Base-by-base conservation (phyloP, 805 yeast genomes). In the Yamadazyma insecticola region DNA sequence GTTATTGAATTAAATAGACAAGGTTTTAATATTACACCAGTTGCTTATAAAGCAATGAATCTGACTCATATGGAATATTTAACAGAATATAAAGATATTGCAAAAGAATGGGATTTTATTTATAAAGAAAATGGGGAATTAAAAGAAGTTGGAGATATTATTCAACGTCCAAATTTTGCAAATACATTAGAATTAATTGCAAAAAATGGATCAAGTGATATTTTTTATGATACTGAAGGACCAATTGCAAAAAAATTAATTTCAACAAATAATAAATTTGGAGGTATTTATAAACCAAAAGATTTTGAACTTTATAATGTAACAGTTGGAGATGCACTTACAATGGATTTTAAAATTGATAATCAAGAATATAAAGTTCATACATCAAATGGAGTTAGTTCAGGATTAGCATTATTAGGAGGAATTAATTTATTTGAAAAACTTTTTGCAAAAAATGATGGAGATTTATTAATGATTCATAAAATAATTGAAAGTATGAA, bases 401-500 rank as follows among this genome's bases (percentile, higher is more conserved):
- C 89, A 2, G 98, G 98, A 0, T 72, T 89, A 8, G 94, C 95
- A 0, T 58, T 90, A 28, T 47, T 82, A 11, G 70, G 88, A 2
- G 97, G 94, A 0, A 59, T 90, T 27, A 74, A 76, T 28, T 73
- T 87, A 19, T 65, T 82, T 59, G 70, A 76, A 39, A 55, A 54
- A 17, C 38, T 57, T 3, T 50, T 53, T 12, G 31, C 40, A 11
- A 13, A 35, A 2, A 10, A 25, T 3, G 61, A 55, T 25, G 43
- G 40, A 9, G 32, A 33, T 8, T 49, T 43, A 4, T 33, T 71
- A 9, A 67, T 73, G 10, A 63, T 78, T 2, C 97, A 85, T 47
- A 67, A 84, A 33, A 50, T 87, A 6, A 62, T 87, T 9, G 98
- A 90, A 57, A 62, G 83, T 3, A 86, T 90, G 95, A 90, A 90